Base-by-base conservation (phyloP, 73 alveolate genomes). In the Durusdinium trenchii region DNA sequence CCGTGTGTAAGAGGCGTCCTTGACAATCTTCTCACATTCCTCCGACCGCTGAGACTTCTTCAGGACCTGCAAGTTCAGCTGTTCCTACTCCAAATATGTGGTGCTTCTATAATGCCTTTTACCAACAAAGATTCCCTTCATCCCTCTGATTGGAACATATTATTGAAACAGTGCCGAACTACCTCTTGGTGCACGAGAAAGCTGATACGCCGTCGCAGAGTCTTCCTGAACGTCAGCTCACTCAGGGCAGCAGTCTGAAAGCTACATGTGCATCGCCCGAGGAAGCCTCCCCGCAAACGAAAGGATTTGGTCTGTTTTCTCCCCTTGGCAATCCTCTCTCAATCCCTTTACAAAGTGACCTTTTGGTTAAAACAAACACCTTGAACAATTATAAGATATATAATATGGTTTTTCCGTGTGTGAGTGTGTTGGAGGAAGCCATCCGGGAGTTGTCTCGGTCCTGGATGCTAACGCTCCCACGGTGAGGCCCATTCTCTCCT, bases 131-230 rank as follows among this genome's bases (percentile, higher is more conserved):
- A 23, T 60, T 60, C 30, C 0, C 30, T 60, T 60, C 73, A 60
- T 60, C 30, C n/a, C 73, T 60, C 73, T 23, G 73, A 60, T 60
- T 23, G 73, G 30, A 60, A 60, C 18, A n/a, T 38, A 64, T 14
- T 28, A 40, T n/a, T 10, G 23, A 40, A 9, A 45, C 40, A 18
- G 40, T 9, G 38, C 62, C 6, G 71, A 46, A 47, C 26, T 48
- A 45, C 96, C 96, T 89, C 96, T 32, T 64, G 96, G 81, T 89
- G 96, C 50, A 89, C 96, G 42, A 89, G 40, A 62, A 67, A 89
- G 96, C 85, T 89, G 73, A 89, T 23, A 28, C 96, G 96, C 51
- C 96, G 38, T 42, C 86, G 67, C 32, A 89, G 32, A 6, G 67
- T 86, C 48, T 87, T 87, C 95, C 95, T 87, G 42, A 4, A 20